A percentile compares a stretch with the other conserved stretches of the same genome.
These are phyloP conservation scores for Suillus fuscotomentosus DNA, from an alignment of 768 basidiomycete genomes.

Conservation along the genomic window DNA sequence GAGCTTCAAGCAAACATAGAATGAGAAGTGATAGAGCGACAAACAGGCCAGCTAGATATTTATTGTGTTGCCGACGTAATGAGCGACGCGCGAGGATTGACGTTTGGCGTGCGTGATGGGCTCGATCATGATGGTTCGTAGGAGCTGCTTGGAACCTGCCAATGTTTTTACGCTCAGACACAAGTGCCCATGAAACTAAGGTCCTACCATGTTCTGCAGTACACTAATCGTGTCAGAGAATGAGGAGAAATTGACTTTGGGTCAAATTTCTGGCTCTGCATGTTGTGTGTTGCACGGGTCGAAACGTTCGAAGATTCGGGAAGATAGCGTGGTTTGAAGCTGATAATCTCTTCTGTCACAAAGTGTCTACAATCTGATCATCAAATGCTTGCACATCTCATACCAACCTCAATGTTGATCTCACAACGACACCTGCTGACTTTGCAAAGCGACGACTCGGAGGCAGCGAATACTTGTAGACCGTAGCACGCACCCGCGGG, in stretches of 20 bases:
- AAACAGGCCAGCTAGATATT: not conserved
- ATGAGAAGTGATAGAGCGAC: conserved; percentile 15
- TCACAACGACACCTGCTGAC: not conserved
- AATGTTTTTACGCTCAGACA: not conserved
- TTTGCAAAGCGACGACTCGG: not conserved
- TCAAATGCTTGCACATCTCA: not conserved
- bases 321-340: not conserved
- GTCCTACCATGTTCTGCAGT: not conserved
- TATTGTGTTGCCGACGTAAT: not conserved
- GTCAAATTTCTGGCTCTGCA: not conserved
- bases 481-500: not conserved
- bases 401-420: not conserved
- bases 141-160: not conserved
- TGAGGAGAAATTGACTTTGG: not conserved
- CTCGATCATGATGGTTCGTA: not conserved
- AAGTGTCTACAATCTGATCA: too few relatives aligned
- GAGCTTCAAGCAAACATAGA: not conserved
- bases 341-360: not conserved
- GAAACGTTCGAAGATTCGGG: not conserved
- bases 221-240: not conserved
- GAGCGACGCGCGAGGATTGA: conserved; percentile 9
- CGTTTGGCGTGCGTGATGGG: conserved; percentile 12
- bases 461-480: not conserved
- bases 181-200: not conserved
- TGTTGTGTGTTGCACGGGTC: not conserved